Base-by-base conservation (phyloP, 2,329 filamentous ascomycete genomes). In the Chalara sp. region DNA sequence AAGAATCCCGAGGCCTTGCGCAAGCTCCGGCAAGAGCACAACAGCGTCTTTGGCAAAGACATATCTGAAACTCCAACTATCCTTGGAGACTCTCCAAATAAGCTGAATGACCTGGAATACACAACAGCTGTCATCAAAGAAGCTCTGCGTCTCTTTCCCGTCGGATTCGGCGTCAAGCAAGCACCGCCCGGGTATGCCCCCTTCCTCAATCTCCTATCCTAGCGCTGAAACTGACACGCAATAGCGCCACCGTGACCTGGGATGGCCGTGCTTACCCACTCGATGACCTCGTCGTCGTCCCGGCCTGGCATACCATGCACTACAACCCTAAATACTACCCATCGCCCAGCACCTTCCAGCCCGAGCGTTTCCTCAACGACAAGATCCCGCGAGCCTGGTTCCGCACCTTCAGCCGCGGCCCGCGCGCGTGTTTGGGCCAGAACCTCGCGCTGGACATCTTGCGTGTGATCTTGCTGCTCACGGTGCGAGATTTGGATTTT, bases 401-500 rank as follows among this genome's bases (percentile, higher is more conserved):
- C 70, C 70, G 78, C n/a, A 69, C 75, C 0, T 83, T 83, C 61
- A 75, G 76, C 55, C 69, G 73, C 49, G 79, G 80, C 0, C 69
- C 72, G 2, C 63, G 79, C 13, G 76, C 75, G 47, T 84, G 79
- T 56, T 72, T 81, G 10, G 79, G 78, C 0, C 76, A 81, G 59
- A 71, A 72, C 51, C 64, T 80, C 31, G 77, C 74, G 1, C 72
- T 76, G 67, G 59, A 58, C 33, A 76, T 80, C 61, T 62, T 72
- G 28, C 72, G 71, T 53, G 65, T 74, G 31, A 69, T 75, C 6
- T 59, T 80, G 46, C 71, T 73, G 3, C 76, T 62, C 58, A 72
- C 71, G 0, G 56, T 74, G 3, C 58, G 76, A 12, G 52, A 56
- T 28, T 60, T 60, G 37, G 57, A 60, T 52, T 50, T 61, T 44